Percentiles rank a stretch among this genome's conserved stretches.
phyloP scores from a whole-genome alignment of 495 filamentous ascomycete species.

The Podospora pseudoanserina region DNA sequence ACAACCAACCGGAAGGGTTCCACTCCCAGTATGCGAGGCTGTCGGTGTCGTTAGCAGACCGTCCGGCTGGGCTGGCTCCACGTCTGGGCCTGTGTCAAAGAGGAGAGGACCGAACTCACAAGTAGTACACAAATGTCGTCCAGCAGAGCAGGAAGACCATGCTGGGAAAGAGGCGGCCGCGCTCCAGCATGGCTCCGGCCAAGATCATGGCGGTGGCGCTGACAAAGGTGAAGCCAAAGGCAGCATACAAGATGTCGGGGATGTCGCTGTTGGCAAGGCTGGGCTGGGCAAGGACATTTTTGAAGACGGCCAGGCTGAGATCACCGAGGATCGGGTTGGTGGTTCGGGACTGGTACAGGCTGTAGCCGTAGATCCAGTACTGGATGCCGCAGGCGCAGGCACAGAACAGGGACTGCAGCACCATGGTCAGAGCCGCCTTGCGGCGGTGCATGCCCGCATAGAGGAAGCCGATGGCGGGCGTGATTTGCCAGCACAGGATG shows the following conservation, averaged over 20 bases:
- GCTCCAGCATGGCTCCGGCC: conserved; percentile 47
- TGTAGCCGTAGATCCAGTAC: conserved; percentile 99
- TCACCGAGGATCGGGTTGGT: conserved; percentile 83
- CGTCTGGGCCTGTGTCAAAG: no score
- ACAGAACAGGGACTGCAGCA: conserved; percentile 89
- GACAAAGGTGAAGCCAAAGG: conserved; percentile 18
- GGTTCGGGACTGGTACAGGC: conserved; percentile 78
- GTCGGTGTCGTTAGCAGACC: conserved; percentile 20
- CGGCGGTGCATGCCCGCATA: conserved; percentile 90
- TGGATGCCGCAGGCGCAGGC: conserved; percentile 82
- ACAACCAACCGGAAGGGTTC: conserved; percentile 78
- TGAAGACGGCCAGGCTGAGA: conserved; percentile 74
- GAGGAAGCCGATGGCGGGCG: conserved; percentile 91
- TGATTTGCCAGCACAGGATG: conserved; percentile 32
- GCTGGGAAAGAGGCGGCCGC: conserved; percentile 76
- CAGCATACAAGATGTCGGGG: conserved; percentile 64
- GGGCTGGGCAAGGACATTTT: conserved; percentile 66
- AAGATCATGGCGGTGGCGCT: conserved; percentile 28
- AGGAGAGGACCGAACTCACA: conserved; percentile 4
- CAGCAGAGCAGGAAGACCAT: conserved; percentile 87
- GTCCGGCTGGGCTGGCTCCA: neutral
- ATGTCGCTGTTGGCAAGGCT: conserved; percentile 71
- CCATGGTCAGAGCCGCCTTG: conserved; percentile 87
- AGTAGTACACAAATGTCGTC: conserved; percentile 72
- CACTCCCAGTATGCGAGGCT: conserved; percentile 85